phyloP scores from a whole-genome alignment of 164 flowering plant species.

The Dillenia suffruticosa region DNA sequence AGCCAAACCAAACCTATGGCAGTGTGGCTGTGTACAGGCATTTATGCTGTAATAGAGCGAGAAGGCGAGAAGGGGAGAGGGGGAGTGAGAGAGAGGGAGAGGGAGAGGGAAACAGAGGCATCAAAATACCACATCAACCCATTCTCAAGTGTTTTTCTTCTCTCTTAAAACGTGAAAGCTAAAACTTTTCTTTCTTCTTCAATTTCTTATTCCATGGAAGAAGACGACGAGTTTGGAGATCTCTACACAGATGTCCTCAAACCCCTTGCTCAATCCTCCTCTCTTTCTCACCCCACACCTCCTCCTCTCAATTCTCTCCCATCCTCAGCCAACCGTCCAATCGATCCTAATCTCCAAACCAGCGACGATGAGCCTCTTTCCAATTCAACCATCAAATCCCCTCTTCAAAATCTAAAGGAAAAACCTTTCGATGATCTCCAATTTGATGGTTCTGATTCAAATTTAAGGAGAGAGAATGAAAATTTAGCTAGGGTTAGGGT shows the following conservation, averaged over 20 bases:
- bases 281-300: constrained; percentile 11
- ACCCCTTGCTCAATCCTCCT: constrained; percentile 27
- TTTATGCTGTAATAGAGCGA: too few relatives aligned
- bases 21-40: too few relatives aligned
- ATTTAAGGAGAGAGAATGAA: too few relatives aligned
- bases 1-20: too few relatives aligned
- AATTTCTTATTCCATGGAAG: constrained; percentile 52
- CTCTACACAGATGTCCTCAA: constrained; percentile 87
- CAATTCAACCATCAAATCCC: constrained; percentile 9
- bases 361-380: constrained; percentile 24
- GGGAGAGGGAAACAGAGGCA: too few relatives aligned
- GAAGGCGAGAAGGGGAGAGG: too few relatives aligned
- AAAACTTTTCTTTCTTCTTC: not conserved
- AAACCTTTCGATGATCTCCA: too few relatives aligned
- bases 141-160: too few relatives aligned
- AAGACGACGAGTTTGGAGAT: constrained; percentile 98
- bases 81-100: too few relatives aligned
- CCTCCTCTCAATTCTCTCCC: constrained; percentile 12
- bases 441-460: too few relatives aligned
- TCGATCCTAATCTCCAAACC: constrained; percentile 48
- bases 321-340: constrained; percentile 26
- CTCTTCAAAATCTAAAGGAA: not conserved
- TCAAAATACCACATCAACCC: too few relatives aligned
- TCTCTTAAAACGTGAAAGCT: too few relatives aligned
- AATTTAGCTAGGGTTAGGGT: constrained; percentile 15